Percentiles rank a stretch among this genome's conserved stretches.
Conservation (phyloP, 169 alveolate genomes). For the Plasmodium chabaudi region DNA sequence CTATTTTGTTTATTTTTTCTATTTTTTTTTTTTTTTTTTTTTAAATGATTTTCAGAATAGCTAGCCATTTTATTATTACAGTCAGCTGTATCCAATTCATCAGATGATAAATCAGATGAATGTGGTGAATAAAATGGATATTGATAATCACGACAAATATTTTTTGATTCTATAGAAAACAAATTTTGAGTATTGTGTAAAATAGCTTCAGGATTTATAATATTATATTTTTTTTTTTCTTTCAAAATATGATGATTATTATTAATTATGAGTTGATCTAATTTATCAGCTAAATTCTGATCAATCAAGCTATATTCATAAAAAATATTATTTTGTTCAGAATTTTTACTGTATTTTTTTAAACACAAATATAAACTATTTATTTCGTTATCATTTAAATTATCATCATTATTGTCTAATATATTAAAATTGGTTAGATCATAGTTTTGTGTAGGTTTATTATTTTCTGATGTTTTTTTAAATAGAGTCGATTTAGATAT, state of each 20-base stretch:
- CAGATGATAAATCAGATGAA: conserved; percentile 37
- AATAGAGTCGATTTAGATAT: too few species aligned
- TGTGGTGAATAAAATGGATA: conserved; percentile 74
- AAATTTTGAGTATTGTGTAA: background rate
- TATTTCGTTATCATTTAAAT: conserved; percentile 35
- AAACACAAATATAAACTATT: conserved; percentile 24
- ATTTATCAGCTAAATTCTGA: background rate
- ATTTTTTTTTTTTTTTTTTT: conserved; percentile 22
- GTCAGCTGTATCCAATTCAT: background rate
- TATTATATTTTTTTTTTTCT: conserved; percentile 20
- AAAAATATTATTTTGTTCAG: conserved; percentile 12
- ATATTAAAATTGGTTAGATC: conserved; percentile 3
- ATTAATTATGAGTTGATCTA: conserved; percentile 12
- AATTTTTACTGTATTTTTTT: conserved; percentile 17
- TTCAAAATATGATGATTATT: conserved; percentile 14
- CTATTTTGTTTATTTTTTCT: background rate
- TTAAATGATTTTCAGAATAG: background rate
- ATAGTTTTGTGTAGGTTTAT: too few species aligned
- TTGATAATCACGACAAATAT: conserved; percentile 69
- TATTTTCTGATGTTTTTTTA: too few species aligned
- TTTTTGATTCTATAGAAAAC: conserved; percentile 22
- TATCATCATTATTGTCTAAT: conserved; percentile 21
- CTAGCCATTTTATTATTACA: conserved; percentile 16
- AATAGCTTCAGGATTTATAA: background rate
- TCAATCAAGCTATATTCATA: conserved; percentile 31